These are phyloP conservation scores for Boletales sp. DNA, from an alignment of 768 basidiomycete species.

Conservation along the genomic window DNA sequence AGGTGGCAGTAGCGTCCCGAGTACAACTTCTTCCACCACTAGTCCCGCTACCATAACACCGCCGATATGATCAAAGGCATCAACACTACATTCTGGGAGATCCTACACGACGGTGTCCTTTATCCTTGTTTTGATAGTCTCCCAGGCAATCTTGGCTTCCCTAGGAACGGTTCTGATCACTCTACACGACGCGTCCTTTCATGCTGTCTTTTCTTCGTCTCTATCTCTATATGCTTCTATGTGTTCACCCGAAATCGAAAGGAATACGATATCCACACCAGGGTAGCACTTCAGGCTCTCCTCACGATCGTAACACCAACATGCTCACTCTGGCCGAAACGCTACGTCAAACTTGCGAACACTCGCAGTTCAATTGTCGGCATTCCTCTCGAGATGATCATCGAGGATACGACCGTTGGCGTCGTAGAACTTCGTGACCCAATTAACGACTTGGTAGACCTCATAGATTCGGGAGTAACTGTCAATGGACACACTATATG, in stretches of 20 bases:
- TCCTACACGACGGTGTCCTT: neutral
- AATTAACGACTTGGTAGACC: conserved; percentile 31
- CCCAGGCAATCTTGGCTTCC: neutral
- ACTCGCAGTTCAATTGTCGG: conserved; percentile 21
- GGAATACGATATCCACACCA: conserved; percentile 12
- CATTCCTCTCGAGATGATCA: conserved; percentile 34
- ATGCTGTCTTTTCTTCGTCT: conserved; percentile 10
- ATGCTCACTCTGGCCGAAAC: conserved; percentile 41
- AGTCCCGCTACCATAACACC: neutral
- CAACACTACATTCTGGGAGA: conserved; percentile 3
- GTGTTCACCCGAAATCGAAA: conserved; percentile 8
- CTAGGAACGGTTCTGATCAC: neutral
- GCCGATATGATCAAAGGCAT: conserved; percentile 6
- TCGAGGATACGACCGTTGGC: conserved; percentile 37
- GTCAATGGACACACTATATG: conserved; percentile 39
- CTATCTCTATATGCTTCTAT: conserved; percentile 3
- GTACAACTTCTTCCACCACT: no score
- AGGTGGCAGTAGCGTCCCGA: no score
- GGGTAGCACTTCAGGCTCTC: conserved; percentile 34
- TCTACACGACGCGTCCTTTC: neutral
- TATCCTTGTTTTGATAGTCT: neutral
- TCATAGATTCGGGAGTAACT: conserved; percentile 32
- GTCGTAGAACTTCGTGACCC: conserved; percentile 44
- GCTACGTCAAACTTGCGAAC: conserved; percentile 33
- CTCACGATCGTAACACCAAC: conserved; percentile 42